Percentiles rank a stretch among this genome's conserved stretches.
These are phyloP conservation scores for Ceratobasidium sp. DNA, from an alignment of 1,284 basidiomycete genomes.

Conservation along the genomic window DNA sequence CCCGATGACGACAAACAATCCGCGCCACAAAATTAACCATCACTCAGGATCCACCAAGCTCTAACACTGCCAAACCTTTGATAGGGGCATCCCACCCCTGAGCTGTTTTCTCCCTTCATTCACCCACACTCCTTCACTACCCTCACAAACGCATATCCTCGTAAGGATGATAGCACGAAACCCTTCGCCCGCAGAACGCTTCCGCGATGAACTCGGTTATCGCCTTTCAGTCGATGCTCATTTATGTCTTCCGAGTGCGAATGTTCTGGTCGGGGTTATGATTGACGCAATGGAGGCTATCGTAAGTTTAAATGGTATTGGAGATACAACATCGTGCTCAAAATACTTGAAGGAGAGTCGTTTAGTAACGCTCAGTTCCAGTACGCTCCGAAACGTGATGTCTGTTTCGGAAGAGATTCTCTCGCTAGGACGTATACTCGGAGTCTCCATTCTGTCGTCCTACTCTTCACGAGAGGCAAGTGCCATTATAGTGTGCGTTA, in stretches of 20 bases:
- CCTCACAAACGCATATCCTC: not conserved
- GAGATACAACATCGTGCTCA: not conserved
- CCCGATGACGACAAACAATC: too few species aligned
- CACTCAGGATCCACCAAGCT: not conserved
- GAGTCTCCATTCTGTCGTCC: not conserved
- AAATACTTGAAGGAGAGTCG: not conserved
- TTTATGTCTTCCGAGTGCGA: slow-evolving; percentile 23
- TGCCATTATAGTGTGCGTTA: too few species aligned
- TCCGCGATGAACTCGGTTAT: slow-evolving; percentile 28
- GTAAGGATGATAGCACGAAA: not conserved
- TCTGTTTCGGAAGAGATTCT: slow-evolving; percentile 23
- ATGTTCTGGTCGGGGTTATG: slow-evolving; percentile 25
- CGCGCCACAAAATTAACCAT: too few species aligned
- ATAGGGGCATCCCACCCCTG: slow-evolving; percentile 1
- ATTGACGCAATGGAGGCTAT: slow-evolving; percentile 23
- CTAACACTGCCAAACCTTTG: not conserved
- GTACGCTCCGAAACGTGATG: slow-evolving; percentile 23
- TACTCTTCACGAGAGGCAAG: not conserved
- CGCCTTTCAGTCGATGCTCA: slow-evolving; percentile 21
- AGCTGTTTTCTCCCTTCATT: not conserved
- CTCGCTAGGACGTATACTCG: slow-evolving; percentile 10
- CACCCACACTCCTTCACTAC: not conserved
- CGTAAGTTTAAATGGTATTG: not conserved
- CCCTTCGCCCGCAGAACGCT: slow-evolving; percentile 17
- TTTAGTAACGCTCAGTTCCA: not conserved